A percentile compares a stretch with the other conserved stretches of the same genome.
Conservation (phyloP, 768 basidiomycete genomes). For the Leccinum broughii region DNA sequence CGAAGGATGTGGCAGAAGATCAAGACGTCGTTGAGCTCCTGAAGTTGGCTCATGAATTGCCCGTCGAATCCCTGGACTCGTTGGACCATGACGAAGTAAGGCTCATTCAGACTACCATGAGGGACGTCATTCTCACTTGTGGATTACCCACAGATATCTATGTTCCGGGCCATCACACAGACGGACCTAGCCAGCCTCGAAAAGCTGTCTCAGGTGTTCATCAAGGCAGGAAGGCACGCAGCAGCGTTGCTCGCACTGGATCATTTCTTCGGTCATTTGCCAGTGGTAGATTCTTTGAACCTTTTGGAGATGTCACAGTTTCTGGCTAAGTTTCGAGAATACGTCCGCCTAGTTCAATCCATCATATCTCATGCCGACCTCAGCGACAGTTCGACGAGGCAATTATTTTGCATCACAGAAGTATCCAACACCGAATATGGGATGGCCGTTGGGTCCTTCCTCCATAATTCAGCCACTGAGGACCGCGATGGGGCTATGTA, state of each 20-base stretch:
- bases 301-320: slow-evolving; percentile 19
- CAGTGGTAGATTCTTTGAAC: slow-evolving; percentile 21
- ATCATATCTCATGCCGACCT: slow-evolving; percentile 10
- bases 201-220: slow-evolving; percentile 35
- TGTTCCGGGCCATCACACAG: slow-evolving; percentile 37
- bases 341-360: slow-evolving; percentile 5
- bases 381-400: slow-evolving; percentile 22
- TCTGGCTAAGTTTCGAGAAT: slow-evolving; percentile 6
- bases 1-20: slow-evolving; percentile 2
- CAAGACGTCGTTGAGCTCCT: slow-evolving; percentile 23
- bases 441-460: slow-evolving; percentile 11
- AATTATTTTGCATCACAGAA: slow-evolving; percentile 26
- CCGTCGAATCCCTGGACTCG: slow-evolving; percentile 8
- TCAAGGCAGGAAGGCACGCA: neutral
- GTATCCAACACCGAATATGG: slow-evolving; percentile 11
- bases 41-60: slow-evolving; percentile 21
- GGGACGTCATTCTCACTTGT: neutral
- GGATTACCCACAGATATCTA: slow-evolving; percentile 15
- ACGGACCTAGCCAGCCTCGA: slow-evolving; percentile 30
- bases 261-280: slow-evolving; percentile 10
- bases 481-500: neutral
- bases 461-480: neutral
- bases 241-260: slow-evolving; percentile 13
- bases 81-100: slow-evolving; percentile 16
- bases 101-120: neutral